Conservation (phyloP, 495 filamentous ascomycete genomes). For the Glarea lozoyensis region DNA sequence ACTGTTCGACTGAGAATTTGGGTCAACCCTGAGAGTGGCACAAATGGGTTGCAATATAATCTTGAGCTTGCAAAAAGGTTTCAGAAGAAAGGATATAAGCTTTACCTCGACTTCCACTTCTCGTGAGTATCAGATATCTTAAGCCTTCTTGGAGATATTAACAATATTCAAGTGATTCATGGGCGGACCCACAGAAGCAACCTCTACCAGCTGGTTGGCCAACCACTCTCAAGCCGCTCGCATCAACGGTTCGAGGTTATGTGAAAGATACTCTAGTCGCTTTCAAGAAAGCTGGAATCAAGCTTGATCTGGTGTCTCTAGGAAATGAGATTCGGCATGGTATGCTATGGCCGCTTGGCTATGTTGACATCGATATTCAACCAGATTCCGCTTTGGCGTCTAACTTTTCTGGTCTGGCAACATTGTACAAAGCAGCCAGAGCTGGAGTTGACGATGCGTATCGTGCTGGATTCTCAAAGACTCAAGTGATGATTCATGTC, state of each 20-base stretch:
- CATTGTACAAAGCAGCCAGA: conserved; percentile 27
- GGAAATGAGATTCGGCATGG: conserved; percentile 39
- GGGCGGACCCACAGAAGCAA: conserved; percentile 34
- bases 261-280: conserved; percentile 28
- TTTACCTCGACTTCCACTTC: conserved; percentile 27
- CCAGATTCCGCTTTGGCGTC: conserved; percentile 16
- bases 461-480: conserved; percentile 23
- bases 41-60: conserved; percentile 21
- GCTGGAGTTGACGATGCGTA: conserved; percentile 30
- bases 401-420: conserved; percentile 30
- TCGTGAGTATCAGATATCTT: conserved; percentile 8
- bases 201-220: conserved; percentile 18
- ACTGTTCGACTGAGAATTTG: conserved; percentile 26
- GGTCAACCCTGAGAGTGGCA: conserved; percentile 24
- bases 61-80: conserved; percentile 27
- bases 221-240: conserved; percentile 11
- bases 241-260: conserved; percentile 22
- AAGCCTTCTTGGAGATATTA: not conserved
- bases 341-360: conserved; percentile 35
- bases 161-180: conserved; percentile 18
- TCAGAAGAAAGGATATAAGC: conserved; percentile 24
- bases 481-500: conserved; percentile 37
- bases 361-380: conserved; percentile 25
- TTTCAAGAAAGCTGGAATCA: conserved; percentile 21
- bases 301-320: conserved; percentile 28